Conservation (phyloP, 306 rosid species). For the Sicyos edulis region DNA sequence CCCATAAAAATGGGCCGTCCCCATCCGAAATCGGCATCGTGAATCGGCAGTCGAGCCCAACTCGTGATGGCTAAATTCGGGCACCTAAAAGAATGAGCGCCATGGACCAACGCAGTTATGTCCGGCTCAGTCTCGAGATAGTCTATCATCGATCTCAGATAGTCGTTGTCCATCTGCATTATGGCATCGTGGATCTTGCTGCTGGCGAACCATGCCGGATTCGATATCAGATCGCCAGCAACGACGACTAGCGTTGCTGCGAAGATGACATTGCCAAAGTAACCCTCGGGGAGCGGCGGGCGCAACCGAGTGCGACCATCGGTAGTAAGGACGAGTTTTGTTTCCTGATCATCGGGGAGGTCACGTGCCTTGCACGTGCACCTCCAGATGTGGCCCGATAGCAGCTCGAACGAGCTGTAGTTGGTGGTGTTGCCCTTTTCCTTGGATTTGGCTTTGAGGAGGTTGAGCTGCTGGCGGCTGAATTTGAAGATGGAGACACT, state of each 20-base stretch:
- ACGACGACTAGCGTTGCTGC: conserved; percentile 62
- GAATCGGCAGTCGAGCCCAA: conserved; percentile 80
- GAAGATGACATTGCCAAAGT: conserved; percentile 83
- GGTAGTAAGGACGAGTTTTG: conserved; percentile 67
- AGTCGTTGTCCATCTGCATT: conserved; percentile 55
- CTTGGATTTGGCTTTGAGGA: conserved; percentile 56
- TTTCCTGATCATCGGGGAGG: conserved; percentile 62
- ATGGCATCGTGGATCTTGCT: conserved; percentile 62
- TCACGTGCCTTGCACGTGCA: conserved; percentile 56
- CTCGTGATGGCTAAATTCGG: conserved; percentile 89
- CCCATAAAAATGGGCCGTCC: conserved; percentile 96
- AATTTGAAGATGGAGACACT: conserved; percentile 55
- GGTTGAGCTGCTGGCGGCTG: conserved; percentile 49
- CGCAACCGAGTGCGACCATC: conserved; percentile 76
- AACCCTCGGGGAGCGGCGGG: conserved; percentile 76
- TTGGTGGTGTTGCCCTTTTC: conserved; percentile 51
- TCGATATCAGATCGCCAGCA: conserved; percentile 60
- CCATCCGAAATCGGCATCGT: conserved; percentile 97
- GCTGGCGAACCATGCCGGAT: conserved; percentile 77
- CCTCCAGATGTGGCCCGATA: conserved; percentile 80
- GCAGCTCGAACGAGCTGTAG: conserved; percentile 76
- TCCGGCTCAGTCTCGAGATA: conserved; percentile 79
- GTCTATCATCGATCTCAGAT: conserved; percentile 75
- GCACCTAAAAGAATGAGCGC: conserved; percentile 68
- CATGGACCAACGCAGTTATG: conserved; percentile 68